Evolutionary conservation across 192 early-diverging fungal genomes (phyloP).

Genomic region (Entomortierella chlamydospora): DNA sequence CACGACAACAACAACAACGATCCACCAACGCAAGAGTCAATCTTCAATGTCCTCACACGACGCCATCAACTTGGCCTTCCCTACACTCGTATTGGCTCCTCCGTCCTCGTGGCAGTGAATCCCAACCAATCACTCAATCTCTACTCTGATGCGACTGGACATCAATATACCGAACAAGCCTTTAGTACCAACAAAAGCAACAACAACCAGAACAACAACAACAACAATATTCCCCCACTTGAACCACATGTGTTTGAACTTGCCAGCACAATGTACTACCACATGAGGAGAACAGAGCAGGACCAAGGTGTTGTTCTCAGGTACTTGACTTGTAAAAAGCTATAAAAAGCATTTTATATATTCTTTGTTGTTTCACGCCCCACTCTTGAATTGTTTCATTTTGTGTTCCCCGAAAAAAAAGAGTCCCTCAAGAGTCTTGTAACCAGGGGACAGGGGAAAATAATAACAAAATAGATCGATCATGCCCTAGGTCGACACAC

Average conservation of each 20-base stretch:
- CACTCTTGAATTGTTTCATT: background rate
- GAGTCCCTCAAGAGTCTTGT: too few species aligned
- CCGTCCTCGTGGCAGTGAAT: constrained; percentile 63
- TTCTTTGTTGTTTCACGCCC: background rate
- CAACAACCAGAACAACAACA: background rate
- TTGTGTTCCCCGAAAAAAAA: too few species aligned
- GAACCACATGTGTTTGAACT: constrained; percentile 78
- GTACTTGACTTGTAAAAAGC: constrained; percentile 28
- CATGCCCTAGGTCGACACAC: too few species aligned
- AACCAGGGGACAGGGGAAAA: background rate
- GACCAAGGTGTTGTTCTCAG: constrained; percentile 77
- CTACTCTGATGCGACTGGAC: constrained; percentile 57
- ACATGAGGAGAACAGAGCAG: constrained; percentile 71
- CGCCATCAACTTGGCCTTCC: constrained; percentile 57
- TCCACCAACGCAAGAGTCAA: constrained; percentile 31
- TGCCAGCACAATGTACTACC: constrained; percentile 75
- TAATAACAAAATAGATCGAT: background rate
- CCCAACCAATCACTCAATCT: constrained; percentile 59
- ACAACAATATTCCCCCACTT: constrained; percentile 10
- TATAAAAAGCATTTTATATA: background rate
- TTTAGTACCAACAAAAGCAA: constrained; percentile 6
- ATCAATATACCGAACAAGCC: constrained; percentile 60
- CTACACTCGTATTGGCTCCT: constrained; percentile 64
- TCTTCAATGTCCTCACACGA: constrained; percentile 35
- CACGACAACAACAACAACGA: constrained; percentile 30